Base-by-base conservation (phyloP, 495 filamentous ascomycete species). In the Penicillium soppii region DNA sequence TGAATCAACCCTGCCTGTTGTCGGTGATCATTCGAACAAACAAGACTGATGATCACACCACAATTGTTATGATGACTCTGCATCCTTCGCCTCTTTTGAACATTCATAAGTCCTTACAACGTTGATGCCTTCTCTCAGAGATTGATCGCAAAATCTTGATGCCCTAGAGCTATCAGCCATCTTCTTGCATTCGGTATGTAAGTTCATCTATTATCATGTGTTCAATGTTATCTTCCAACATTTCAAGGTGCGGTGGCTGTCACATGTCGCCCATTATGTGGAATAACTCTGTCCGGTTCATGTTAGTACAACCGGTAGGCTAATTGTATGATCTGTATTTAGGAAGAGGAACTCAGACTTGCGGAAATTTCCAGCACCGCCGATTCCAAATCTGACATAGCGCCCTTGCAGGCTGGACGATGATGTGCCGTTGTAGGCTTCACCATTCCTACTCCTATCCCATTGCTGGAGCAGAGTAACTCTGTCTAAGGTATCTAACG, bases 301-400 rank as follows among this genome's bases (percentile, higher is more conserved):
- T 43, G 52, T 58, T 32, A 54, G 52, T 32, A 16, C 2, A 2
- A 0, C 13, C 13, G 5, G 20, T 3, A 5, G 12, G 4, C 3
- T 22, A 6, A 40, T 2, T 23, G 7, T 2, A 45, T 12, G 5
- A 22, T 9, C 2, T 5, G 33, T 5, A 25, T 7, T 7, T 39
- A 43, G 37, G 30, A 38, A 49, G 53, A 29, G 56, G 39, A 32
- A 62, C 46, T 50, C 47, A 19, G 19, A 62, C 66, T 65, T 72
- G 67, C 67, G 64, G 32, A 61, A 62, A 51, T 75, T 75, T 12
- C 70, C 72, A 32, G 61, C 66, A 20, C 72, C 72, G 0, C 72
- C 72, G 39, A 73, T 72, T 0, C 72, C 72, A 54, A 67, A 59
- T 21, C 65, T 57, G 2, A 70, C 57, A 43, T 66, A 73, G 12